These are phyloP conservation scores for Tricholoma sp. DNA, from an alignment of 768 basidiomycete species.

Conservation along the genomic window DNA sequence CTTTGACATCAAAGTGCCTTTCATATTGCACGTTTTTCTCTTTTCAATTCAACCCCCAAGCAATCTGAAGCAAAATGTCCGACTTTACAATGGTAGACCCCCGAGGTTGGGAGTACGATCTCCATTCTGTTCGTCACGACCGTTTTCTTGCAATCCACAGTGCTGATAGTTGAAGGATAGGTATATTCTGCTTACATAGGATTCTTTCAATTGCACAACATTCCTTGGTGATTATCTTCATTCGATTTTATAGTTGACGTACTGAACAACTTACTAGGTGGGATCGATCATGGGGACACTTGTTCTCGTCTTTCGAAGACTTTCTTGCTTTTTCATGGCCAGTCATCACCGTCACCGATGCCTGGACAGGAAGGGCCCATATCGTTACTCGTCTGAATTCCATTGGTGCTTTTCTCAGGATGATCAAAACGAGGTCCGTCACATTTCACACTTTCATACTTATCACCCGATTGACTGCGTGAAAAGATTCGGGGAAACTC, in stretches of 20 bases:
- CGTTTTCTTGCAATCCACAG: neutral
- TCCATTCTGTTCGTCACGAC: constrained; percentile 61
- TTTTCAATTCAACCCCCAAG: neutral
- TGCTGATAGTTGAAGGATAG: constrained; percentile 21
- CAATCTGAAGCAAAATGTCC: constrained; percentile 37
- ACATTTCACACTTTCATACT: too few relatives aligned
- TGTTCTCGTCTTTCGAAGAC: constrained; percentile 73
- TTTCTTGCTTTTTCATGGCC: constrained; percentile 85
- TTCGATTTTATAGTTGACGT: constrained; percentile 42
- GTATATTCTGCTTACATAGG: constrained; percentile 79
- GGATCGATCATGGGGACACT: constrained; percentile 73
- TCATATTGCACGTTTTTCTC: neutral
- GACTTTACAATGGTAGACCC: constrained; percentile 74
- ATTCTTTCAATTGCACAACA: constrained; percentile 63
- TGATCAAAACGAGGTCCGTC: constrained; percentile 73
- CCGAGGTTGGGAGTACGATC: constrained; percentile 74
- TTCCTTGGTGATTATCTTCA: constrained; percentile 50
- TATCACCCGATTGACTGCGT: neutral
- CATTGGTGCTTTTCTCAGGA: constrained; percentile 72
- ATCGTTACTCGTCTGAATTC: constrained; percentile 74
- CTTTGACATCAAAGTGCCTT: neutral
- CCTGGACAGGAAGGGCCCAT: constrained; percentile 66
- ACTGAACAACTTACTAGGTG: constrained; percentile 42
- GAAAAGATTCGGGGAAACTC: constrained; percentile 61
- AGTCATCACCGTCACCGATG: constrained; percentile 70